Base-by-base conservation (phyloP, 2,329 filamentous ascomycete species). In the Waltergamsia citrina region DNA sequence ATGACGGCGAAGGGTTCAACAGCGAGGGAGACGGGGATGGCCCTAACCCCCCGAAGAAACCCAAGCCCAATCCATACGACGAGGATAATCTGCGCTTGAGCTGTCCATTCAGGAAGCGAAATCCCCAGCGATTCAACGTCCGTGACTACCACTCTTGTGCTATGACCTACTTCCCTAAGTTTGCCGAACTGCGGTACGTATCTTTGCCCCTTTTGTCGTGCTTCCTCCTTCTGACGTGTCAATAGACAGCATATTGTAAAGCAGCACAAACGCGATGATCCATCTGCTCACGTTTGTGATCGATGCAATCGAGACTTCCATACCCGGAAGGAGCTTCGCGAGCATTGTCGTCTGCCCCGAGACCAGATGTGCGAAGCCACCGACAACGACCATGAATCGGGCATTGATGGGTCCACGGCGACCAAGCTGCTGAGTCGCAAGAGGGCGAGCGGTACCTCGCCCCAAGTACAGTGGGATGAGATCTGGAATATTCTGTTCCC, bases 51-150 rank as follows among this genome's bases (percentile, higher is more conserved):
- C n/a, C n/a, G n/a, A n/a, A n/a, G n/a, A n/a, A n/a, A n/a, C 51
- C 51, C 3, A 6, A 32, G 18, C 19, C 29, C 29, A 51, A 17
- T 49, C 52, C 0, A 48, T 43, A 23, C 17, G 58, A 60, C 0
- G 57, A 62, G 2, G 57, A 59, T 33, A 59, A 57, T 28, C 44
- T 62, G 4, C 53, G 58, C 3, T 41, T 62, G 5, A 62, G 60
- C 33, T 67, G 63, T 36, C 63, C 63, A 2, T 67, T 58, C 26
- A 50, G 63, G 21, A 63, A 63, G 42, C 51, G 62, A 10, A 65
- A 67, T 27, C 60, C 63, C 2, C 49, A 52, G 22, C 54, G 61
- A 2, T 67, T 66, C 42, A 66, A 67, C 23, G 57, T 67, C 28
- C 52, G 63, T 4, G 62, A 66, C 28, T 57, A 65, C 24, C 57